Evolutionary conservation across 2,329 filamentous ascomycete genomes (phyloP), one percentile per base, ranked within the genome.

Genomic region (Exophiala bonariae): DNA sequence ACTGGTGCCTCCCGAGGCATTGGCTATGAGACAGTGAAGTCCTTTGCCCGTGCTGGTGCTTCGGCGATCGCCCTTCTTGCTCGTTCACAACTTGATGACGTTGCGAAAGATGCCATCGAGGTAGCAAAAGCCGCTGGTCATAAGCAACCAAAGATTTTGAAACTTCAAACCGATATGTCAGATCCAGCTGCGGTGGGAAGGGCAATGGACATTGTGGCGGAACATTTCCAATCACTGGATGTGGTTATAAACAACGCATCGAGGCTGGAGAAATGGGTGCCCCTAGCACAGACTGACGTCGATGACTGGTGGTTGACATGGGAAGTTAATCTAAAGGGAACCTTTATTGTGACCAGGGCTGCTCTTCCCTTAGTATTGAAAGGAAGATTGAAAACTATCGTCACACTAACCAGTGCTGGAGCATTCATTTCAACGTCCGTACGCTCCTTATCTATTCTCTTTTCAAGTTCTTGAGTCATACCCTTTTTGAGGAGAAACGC

Each of bases 1-100:
- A 79, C 73, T 1, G 81, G 79, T 8, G 78, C 75, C 0, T 77
- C 74, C 2, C 73, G 73, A 34, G 78, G 79, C 3, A 72, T 81
- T 23, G 80, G 81, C 4, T 66, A 66, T 2, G 70, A 73, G 11
- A 77, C 74, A 3, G 79, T 78, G 1, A 57, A 77, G n/a, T 73
- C 76, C 7, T 83, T 74, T 55, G 80, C 79, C n/a, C 66, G 65
- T 54, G 78, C 80, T 3, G 76, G 76, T 3, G 75, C 73, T 19
- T 69, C 73, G 0, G 60, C 65, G 16, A 79, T 85, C 46, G 75
- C 73, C 10, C 64, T 83, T 13, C 72, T 65, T 4, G 79, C 79
- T 1, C 75, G 81, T 18, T 76, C 73, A 2, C 55, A 63, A 10
- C 64, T 78, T 4, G 56, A 64, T 3, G 62, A 66, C 1, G 58